Base-by-base conservation (phyloP, 306 rosid genomes). In the Begonia loranthoides region DNA sequence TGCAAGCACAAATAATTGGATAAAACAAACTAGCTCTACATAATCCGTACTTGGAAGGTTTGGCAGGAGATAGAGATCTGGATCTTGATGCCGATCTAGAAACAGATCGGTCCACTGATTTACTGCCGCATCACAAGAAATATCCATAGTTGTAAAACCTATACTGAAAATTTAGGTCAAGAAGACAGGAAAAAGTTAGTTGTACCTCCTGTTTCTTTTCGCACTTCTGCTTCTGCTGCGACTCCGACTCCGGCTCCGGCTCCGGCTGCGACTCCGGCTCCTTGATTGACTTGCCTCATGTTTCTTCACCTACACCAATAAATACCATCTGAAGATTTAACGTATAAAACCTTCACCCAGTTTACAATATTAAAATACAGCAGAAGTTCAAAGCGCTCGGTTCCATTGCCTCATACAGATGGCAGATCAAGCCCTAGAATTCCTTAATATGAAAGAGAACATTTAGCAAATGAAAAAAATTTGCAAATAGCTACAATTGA, bases 31-130 rank as follows among this genome's bases (percentile, higher is more conserved):
- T 13, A 12, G 21, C 17, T 22, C 12, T n/a, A 53, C 10, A 13
- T 13, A 51, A 49, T 50, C 34, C 51, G 55, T 72, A 92, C 99
- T 94, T 86, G 50, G 93, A 71, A 47, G 89, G 24, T 68, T 86
- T 92, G 71, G 79, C 66, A 13, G 96, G 99, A 36, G 96, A 78
- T 43, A 79, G 74, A 47, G 99, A 92, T 76, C 93, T 77, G 52
- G 96, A 87, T 65, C 79, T 70, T 34, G 95, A 92, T 13, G 71
- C 68, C 7, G 99, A 92, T 67, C 93, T 74, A 12, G 94, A 86
- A 4, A 86, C 78, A 41, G 99, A 92, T 41, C 84, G 80, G 59
- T 73, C 96, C 69, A 77, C 43, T 12, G 96, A 92, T 59, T 75
- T 78, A 50, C 96, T 86, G 86, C 56, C 66, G 24, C 22, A 59